phyloP scores from a whole-genome alignment of 306 rosid species.

The Glycine tomentella region DNA sequence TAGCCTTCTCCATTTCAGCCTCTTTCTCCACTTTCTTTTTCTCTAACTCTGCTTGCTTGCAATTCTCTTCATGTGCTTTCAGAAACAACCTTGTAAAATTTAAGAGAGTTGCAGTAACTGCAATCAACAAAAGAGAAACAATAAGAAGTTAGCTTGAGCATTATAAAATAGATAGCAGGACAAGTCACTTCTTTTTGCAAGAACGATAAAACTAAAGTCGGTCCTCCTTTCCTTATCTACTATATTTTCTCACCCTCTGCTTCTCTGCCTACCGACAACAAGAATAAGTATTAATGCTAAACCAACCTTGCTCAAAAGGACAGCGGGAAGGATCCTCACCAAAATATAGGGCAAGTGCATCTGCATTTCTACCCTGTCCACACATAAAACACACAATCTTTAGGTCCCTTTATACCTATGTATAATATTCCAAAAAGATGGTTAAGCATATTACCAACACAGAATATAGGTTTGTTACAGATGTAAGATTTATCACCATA shows the following conservation, averaged over 20 bases:
- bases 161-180: slow-evolving; percentile 24
- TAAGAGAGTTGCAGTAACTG: slow-evolving; percentile 85
- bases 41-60: slow-evolving; percentile 88
- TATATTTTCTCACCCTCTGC: slow-evolving; percentile 20
- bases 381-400: slow-evolving; percentile 45
- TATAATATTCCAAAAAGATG: slow-evolving; percentile 34
- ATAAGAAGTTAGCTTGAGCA: slow-evolving; percentile 32
- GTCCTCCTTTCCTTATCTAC: background rate
- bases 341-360: slow-evolving; percentile 85
- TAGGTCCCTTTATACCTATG: slow-evolving; percentile 34
- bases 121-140: slow-evolving; percentile 50
- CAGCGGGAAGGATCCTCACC: slow-evolving; percentile 93
- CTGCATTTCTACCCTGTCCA: slow-evolving; percentile 94
- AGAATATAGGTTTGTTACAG: slow-evolving; percentile 75
- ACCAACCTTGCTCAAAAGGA: slow-evolving; percentile 95
- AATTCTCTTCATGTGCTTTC: slow-evolving; percentile 91
- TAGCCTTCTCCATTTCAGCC: slow-evolving; percentile 89
- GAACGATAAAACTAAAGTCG: slow-evolving; percentile 34
- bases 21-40: slow-evolving; percentile 90
- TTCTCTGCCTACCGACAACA: slow-evolving; percentile 24
- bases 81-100: slow-evolving; percentile 85
- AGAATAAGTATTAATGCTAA: slow-evolving; percentile 34
- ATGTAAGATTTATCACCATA: no score
- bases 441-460: slow-evolving; percentile 73
- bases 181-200: slow-evolving; percentile 20